Evolutionary conservation across 805 yeast genomes (phyloP).

Genomic region (Jamesozyma lodderae): DNA sequence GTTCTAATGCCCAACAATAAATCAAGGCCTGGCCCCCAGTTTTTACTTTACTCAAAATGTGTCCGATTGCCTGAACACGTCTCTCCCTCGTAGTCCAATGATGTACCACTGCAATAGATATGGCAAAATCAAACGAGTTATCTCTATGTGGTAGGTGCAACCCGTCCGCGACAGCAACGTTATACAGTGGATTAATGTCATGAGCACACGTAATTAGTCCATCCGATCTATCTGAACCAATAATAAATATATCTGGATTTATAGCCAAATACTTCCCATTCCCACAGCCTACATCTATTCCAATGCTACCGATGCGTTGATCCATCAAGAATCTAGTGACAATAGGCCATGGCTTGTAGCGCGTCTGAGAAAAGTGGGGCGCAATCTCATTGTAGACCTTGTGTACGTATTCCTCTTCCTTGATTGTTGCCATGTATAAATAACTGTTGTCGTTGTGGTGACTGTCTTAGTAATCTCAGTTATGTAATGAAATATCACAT

Average conservation of each 20-base stretch:
- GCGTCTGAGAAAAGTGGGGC: conserved; percentile 80
- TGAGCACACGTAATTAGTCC: conserved; percentile 61
- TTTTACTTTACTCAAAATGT: conserved; percentile 52
- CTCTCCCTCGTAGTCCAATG: conserved; percentile 85
- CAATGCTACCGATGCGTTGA: conserved; percentile 50
- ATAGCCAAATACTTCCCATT: conserved; percentile 84
- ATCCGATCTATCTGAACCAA: conserved; percentile 69
- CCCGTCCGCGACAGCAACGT: conserved; percentile 76
- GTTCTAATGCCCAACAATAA: conserved; percentile 97
- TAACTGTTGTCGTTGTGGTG: too few species aligned
- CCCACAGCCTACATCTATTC: conserved; percentile 94
- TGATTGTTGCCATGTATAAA: conserved; percentile 37
- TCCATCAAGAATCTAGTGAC: conserved; percentile 59
- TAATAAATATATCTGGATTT: conserved; percentile 54
- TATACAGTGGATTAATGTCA: conserved; percentile 32
- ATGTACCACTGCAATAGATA: conserved; percentile 91
- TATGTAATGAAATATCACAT: too few species aligned
- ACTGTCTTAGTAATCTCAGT: too few species aligned
- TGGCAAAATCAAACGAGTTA: conserved; percentile 62
- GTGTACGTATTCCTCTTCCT: conserved; percentile 78
- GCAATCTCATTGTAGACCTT: conserved; percentile 92
- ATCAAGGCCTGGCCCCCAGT: conserved; percentile 62
- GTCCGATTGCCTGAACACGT: conserved; percentile 63
- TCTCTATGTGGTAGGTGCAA: conserved; percentile 49
- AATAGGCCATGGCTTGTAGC: conserved; percentile 96